Conservation (phyloP, 2,329 filamentous ascomycete species). For the Podosphaera leucotricha region DNA sequence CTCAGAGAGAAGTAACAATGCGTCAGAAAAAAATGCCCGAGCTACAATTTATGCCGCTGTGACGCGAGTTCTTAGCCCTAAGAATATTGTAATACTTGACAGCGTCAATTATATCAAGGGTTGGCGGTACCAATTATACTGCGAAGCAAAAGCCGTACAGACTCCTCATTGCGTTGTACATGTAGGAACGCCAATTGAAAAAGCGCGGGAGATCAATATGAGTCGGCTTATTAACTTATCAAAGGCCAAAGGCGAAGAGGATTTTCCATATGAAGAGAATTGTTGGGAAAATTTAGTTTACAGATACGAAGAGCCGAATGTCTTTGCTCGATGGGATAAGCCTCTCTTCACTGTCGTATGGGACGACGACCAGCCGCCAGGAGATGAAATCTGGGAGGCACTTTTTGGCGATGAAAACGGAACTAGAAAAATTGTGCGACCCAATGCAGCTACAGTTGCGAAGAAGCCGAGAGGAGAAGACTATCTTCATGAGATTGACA, state of each 20-base stretch:
- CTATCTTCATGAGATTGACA: constrained; percentile 61
- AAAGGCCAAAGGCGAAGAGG: constrained; percentile 15
- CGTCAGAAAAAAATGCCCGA: constrained; percentile 59
- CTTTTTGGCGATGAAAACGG: constrained; percentile 34
- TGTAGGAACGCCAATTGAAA: constrained; percentile 31
- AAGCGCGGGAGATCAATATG: constrained; percentile 34
- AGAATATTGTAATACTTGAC: constrained; percentile 59
- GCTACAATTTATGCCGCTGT: constrained; percentile 55
- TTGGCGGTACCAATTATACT: constrained; percentile 68
- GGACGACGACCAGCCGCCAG: constrained; percentile 47
- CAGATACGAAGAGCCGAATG: constrained; percentile 67
- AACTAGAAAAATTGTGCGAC: constrained; percentile 37
- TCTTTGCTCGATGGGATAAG: constrained; percentile 66
- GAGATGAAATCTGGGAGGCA: constrained; percentile 51
- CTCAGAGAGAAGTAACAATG: constrained; percentile 45
- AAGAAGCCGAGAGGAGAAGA: constrained; percentile 39
- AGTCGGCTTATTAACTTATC: constrained; percentile 22
- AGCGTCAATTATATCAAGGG: constrained; percentile 76
- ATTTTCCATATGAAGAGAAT: constrained; percentile 10
- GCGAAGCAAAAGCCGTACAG: constrained; percentile 57
- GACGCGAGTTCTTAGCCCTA: constrained; percentile 47
- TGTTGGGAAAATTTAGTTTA: constrained; percentile 24
- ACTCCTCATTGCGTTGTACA: constrained; percentile 56
- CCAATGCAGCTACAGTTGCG: constrained; percentile 53
- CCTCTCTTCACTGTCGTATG: constrained; percentile 59